phyloP scores from a whole-genome alignment of 148 eudicot species.

The Polygonum maritimum region DNA sequence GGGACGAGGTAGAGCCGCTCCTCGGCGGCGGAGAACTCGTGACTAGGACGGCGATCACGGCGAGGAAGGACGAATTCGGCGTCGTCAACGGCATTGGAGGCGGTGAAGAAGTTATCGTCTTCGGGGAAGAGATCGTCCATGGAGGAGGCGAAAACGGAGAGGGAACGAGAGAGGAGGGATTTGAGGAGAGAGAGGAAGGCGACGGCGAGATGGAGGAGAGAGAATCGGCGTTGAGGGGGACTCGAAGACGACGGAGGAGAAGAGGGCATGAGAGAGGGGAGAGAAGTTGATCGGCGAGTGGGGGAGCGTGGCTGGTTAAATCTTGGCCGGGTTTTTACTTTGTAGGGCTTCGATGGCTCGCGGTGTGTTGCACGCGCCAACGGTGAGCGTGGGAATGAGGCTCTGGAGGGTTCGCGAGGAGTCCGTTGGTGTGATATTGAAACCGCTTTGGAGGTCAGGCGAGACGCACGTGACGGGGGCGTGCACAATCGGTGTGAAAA shows the following conservation, averaged over 20 bases:
- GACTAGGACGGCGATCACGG: background rate
- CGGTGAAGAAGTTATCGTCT: slow-evolving; percentile 15
- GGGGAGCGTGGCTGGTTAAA: background rate
- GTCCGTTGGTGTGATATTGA: background rate
- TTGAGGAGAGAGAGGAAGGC: slow-evolving; percentile 27
- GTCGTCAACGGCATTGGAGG: slow-evolving; percentile 9
- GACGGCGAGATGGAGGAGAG: slow-evolving; percentile 22
- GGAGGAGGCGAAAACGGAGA: slow-evolving; percentile 12
- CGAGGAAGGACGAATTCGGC: background rate
- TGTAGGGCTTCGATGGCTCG: background rate
- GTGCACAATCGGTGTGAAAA: background rate
- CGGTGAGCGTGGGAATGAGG: background rate
- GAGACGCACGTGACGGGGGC: background rate
- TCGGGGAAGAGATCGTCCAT: slow-evolving; percentile 26
- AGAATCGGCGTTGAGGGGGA: slow-evolving; percentile 3
- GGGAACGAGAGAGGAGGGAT: slow-evolving; percentile 12
- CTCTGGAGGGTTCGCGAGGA: slow-evolving; percentile 1
- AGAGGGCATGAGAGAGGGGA: background rate
- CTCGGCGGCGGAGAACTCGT: slow-evolving; percentile 16
- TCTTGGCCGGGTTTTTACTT: background rate
- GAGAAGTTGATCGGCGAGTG: background rate
- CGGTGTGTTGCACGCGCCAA: background rate
- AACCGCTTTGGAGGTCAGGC: background rate
- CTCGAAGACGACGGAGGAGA: background rate
- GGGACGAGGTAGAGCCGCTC: slow-evolving; percentile 43